Evolutionary conservation across 768 basidiomycete species (phyloP).

Genomic region (Mycena sanguinolenta): DNA sequence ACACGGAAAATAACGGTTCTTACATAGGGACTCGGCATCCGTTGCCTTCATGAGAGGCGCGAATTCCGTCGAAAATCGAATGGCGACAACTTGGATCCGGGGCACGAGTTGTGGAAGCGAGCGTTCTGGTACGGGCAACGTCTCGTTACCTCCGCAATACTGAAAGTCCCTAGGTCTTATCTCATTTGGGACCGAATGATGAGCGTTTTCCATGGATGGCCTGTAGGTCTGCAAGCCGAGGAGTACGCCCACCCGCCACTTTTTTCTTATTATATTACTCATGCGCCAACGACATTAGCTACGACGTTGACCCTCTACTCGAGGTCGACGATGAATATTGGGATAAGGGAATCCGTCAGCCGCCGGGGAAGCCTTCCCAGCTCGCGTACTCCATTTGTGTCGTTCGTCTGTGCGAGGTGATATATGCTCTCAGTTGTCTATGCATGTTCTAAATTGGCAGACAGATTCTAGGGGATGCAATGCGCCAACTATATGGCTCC

Average conservation of each 20-base stretch:
- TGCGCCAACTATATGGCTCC: not conserved
- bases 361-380: not conserved
- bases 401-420: not conserved
- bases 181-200: not conserved
- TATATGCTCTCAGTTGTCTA: too few species aligned
- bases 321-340: not conserved
- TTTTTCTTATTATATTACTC: not conserved
- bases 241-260: not conserved
- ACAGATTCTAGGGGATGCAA: not conserved
- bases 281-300: not conserved
- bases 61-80: not conserved
- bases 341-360: not conserved
- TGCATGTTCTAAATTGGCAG: slow-evolving; percentile 11
- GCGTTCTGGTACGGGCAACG: not conserved
- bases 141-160: not conserved
- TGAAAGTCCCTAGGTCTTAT: not conserved
- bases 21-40: not conserved
- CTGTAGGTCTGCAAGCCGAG: not conserved
- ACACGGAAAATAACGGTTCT: not conserved
- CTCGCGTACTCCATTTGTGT: not conserved
- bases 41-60: not conserved
- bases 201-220: not conserved
- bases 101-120: not conserved
- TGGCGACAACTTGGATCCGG: not conserved
- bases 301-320: not conserved